phyloP scores from a whole-genome alignment of 169 alveolate species.

The Cryptosporidium sp. region DNA sequence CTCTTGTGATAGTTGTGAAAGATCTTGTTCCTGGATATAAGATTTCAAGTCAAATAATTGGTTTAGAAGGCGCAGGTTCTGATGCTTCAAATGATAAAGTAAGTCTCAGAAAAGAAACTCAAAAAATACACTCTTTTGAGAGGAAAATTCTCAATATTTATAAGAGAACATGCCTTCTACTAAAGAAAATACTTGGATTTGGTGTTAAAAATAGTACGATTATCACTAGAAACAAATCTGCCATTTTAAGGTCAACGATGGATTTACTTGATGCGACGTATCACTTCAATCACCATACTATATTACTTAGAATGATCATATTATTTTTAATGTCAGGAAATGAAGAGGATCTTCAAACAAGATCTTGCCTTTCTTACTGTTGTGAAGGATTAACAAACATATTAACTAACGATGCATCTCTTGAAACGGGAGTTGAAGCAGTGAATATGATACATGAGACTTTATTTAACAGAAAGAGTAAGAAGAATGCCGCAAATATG shows the following conservation, averaged over 20 bases:
- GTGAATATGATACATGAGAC: conserved; percentile 41
- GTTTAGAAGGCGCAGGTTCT: background rate
- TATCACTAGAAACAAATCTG: conserved; percentile 1
- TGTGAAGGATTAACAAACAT: conserved; percentile 53
- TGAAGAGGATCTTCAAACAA: conserved; percentile 1
- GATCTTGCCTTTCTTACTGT: conserved; percentile 26
- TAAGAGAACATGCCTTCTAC: conserved; percentile 56
- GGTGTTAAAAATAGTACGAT: background rate
- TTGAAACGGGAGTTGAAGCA: conserved; percentile 63
- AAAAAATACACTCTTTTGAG: conserved; percentile 32
- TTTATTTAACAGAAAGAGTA: conserved; percentile 27
- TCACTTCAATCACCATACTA: conserved; percentile 64
- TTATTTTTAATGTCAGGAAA: conserved; percentile 54
- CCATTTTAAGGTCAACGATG: conserved; percentile 21
- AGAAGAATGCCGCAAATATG: background rate
- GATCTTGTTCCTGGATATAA: conserved; percentile 64
- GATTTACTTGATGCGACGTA: conserved; percentile 49
- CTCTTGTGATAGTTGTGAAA: conserved; percentile 41
- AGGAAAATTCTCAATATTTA: conserved; percentile 33
- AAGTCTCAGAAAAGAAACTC: conserved; percentile 26
- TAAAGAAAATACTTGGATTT: conserved; percentile 20
- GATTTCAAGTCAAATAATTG: conserved; percentile 46
- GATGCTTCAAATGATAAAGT: conserved; percentile 17
- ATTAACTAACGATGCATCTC: conserved; percentile 30
- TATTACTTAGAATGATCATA: conserved; percentile 39